These are phyloP conservation scores for Yarrowia osloensis DNA, from an alignment of 805 yeast genomes.

Conservation along the genomic window DNA sequence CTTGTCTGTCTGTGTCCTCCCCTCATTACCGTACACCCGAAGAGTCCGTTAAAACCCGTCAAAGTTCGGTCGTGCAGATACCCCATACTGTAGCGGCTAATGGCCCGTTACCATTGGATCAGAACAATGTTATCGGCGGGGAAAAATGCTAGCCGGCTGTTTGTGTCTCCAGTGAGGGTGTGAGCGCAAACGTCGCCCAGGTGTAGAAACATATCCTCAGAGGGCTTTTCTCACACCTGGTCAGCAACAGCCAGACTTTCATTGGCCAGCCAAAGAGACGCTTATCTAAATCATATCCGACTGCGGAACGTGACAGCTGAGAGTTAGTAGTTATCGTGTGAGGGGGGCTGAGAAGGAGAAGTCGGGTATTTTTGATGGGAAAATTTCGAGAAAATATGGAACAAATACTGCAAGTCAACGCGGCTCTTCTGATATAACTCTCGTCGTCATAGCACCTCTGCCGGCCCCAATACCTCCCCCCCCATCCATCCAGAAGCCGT, in stretches of 20 bases:
- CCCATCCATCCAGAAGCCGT: background rate
- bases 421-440: no score
- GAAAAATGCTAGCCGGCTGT: no score
- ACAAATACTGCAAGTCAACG: no score
- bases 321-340: slow-evolving; percentile 3
- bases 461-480: no score
- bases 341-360: background rate
- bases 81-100: slow-evolving; percentile 20
- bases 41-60: background rate
- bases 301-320: slow-evolving; percentile 23
- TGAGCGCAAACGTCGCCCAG: no score
- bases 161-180: no score
- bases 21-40: no score
- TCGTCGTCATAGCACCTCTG: background rate
- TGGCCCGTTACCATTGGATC: background rate
- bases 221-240: no score
- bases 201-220: no score
- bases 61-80: background rate
- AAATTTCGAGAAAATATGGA: no score
- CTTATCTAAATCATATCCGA: slow-evolving; percentile 29
- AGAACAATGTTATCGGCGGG: background rate
- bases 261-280: background rate
- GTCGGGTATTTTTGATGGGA: background rate
- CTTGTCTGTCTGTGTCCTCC: no score
- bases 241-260: slow-evolving; percentile 1